Evolutionary conservation across 495 filamentous ascomycete species (phyloP).

Genomic region (Aspergillus kassunensis): DNA sequence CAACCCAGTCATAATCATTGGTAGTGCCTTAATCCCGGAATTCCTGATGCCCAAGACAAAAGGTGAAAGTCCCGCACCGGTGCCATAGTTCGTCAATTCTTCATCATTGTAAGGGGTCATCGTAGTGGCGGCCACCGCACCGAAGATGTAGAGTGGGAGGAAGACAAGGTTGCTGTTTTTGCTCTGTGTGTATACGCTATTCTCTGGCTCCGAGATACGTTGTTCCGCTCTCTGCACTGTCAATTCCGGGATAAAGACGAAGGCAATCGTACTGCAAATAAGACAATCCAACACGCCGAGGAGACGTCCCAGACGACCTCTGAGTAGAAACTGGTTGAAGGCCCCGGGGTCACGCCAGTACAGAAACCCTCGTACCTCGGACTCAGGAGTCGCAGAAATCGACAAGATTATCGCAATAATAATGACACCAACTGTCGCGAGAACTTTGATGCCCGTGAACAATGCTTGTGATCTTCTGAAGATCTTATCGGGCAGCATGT

Average conservation of each 20-base stretch:
- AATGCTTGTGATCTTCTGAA: slow-evolving; percentile 78
- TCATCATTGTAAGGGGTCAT: slow-evolving; percentile 55
- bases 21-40: slow-evolving; percentile 52
- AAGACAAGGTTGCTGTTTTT: slow-evolving; percentile 28
- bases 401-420: slow-evolving; percentile 62
- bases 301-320: slow-evolving; percentile 59
- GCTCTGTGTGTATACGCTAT: slow-evolving; percentile 21
- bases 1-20: slow-evolving; percentile 61
- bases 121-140: slow-evolving; percentile 52
- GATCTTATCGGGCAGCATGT: slow-evolving; percentile 71
- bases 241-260: slow-evolving; percentile 53
- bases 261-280: slow-evolving; percentile 48
- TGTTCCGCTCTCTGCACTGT: slow-evolving; percentile 51
- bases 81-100: slow-evolving; percentile 44
- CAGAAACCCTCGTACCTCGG: slow-evolving; percentile 67
- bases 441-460: slow-evolving; percentile 74
- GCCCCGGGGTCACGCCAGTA: slow-evolving; percentile 73
- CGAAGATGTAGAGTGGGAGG: slow-evolving; percentile 58
- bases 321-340: slow-evolving; percentile 59
- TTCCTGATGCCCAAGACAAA: slow-evolving; percentile 34
- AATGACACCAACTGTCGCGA: slow-evolving; percentile 70
- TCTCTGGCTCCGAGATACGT: slow-evolving; percentile 30
- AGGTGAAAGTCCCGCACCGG: slow-evolving; percentile 44
- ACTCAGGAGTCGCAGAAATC: slow-evolving; percentile 63
- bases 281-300: slow-evolving; percentile 69